phyloP scores from a whole-genome alignment of 2,329 filamentous ascomycete genomes.

The Drechslerella dactyloides region DNA sequence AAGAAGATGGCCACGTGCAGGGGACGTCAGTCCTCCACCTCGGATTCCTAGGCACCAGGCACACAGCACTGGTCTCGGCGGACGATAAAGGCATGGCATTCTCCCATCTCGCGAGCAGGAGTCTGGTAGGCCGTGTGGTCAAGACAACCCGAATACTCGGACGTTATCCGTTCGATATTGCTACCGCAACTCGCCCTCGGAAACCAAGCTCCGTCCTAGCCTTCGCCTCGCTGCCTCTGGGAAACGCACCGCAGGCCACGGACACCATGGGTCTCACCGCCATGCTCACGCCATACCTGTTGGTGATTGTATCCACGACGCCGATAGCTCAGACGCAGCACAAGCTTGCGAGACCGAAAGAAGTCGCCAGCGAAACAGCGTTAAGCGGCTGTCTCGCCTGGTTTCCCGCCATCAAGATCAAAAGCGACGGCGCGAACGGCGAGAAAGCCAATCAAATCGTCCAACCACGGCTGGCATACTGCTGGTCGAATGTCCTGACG shows the following conservation, averaged over 20 bases:
- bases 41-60: constrained; percentile 91
- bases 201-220: constrained; percentile 95
- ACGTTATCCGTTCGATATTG: constrained; percentile 77
- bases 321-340: constrained; percentile 95
- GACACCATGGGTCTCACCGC: constrained; percentile 90
- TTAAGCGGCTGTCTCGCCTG: constrained; percentile 94
- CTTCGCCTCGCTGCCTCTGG: constrained; percentile 86
- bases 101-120: constrained; percentile 90
- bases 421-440: constrained; percentile 68
- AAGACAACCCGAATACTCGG: constrained; percentile 91
- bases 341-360: constrained; percentile 88
- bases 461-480: constrained; percentile 89
- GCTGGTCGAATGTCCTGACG: constrained; percentile 97
- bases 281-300: constrained; percentile 90
- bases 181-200: constrained; percentile 69
- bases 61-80: constrained; percentile 92
- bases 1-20: constrained; percentile 80
- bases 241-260: constrained; percentile 88
- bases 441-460: constrained; percentile 72
- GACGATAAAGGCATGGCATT: constrained; percentile 98
- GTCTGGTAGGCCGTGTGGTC: constrained; percentile 81
- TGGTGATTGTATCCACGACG: constrained; percentile 97
- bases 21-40: constrained; percentile 82
- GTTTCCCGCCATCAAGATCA: constrained; percentile 95
- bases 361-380: constrained; percentile 84